phyloP scores from a whole-genome alignment of 2,329 filamentous ascomycete species.

The Colletotrichum ledebouriae region DNA sequence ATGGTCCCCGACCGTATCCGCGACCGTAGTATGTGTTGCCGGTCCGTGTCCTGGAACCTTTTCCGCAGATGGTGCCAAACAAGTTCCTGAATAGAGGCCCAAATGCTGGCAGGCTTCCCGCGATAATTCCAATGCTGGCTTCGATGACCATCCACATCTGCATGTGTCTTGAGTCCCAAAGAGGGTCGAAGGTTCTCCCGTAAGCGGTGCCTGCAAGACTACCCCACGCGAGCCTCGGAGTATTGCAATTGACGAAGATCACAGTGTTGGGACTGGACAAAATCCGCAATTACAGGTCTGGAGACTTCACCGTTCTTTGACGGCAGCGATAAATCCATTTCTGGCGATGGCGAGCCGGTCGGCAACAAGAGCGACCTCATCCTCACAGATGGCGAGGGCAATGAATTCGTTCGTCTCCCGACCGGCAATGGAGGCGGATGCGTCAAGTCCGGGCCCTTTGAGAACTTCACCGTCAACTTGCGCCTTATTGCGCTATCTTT shows the following conservation, averaged over 20 bases:
- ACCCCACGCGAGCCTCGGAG: neutral
- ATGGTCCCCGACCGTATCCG: slow-evolving; percentile 32
- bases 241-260: neutral
- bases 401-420: slow-evolving; percentile 51
- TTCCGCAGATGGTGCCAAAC: slow-evolving; percentile 50
- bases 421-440: slow-evolving; percentile 69
- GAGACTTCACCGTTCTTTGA: slow-evolving; percentile 61
- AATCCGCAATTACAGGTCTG: slow-evolving; percentile 52
- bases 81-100: slow-evolving; percentile 52
- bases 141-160: slow-evolving; percentile 61
- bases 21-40: slow-evolving; percentile 47
- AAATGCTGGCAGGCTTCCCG: slow-evolving; percentile 52
- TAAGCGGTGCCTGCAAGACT: slow-evolving; percentile 50
- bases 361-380: slow-evolving; percentile 45
- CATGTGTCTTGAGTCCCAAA: slow-evolving; percentile 61
- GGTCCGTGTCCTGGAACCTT: slow-evolving; percentile 47
- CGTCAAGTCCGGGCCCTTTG: slow-evolving; percentile 64
- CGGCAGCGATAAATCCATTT: slow-evolving; percentile 59
- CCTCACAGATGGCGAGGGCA: slow-evolving; percentile 47
- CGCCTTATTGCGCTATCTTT: slow-evolving; percentile 52
- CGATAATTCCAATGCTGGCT: slow-evolving; percentile 55
- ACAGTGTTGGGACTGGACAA: slow-evolving; percentile 62
- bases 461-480: slow-evolving; percentile 56
- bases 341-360: slow-evolving; percentile 57
- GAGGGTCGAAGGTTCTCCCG: slow-evolving; percentile 55